These are phyloP conservation scores for Plasmodium relictum DNA, from an alignment of 169 alveolate genomes.

Conservation along the genomic window DNA sequence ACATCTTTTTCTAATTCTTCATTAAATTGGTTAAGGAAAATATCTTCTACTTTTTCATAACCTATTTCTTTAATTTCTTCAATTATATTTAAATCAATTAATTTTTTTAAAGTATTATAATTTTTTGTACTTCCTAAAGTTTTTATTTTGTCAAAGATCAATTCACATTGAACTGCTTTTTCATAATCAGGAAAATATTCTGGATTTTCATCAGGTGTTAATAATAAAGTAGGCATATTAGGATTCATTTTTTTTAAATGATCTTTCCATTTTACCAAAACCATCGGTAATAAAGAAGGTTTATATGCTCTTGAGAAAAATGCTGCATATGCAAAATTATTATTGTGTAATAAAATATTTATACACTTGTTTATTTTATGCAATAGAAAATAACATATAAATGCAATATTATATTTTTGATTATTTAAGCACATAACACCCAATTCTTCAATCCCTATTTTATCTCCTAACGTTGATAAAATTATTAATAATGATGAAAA, in stretches of 20 bases:
- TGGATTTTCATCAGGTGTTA: conserved; percentile 71
- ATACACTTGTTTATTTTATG: conserved; percentile 83
- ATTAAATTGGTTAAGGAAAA: conserved; percentile 65
- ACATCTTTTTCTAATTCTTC: conserved; percentile 68
- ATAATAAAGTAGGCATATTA: conserved; percentile 16
- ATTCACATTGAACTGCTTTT: conserved; percentile 66
- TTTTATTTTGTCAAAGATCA: conserved; percentile 50
- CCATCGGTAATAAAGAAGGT: conserved; percentile 79
- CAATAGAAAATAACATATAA: conserved; percentile 82
- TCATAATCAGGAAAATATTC: conserved; percentile 75
- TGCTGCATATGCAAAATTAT: conserved; percentile 83
- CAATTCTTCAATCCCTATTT: conserved; percentile 57
- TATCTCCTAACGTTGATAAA: conserved; percentile 81
- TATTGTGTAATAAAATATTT: conserved; percentile 74
- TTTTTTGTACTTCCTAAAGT: conserved; percentile 60
- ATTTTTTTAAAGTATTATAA: conserved; percentile 62
- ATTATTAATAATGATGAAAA: conserved; percentile 81
- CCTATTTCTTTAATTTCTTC: conserved; percentile 77
- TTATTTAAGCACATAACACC: conserved; percentile 79
- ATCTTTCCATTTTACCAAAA: conserved; percentile 80
- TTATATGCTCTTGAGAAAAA: conserved; percentile 82
- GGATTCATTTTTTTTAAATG: conserved; percentile 49
- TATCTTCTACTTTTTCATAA: conserved; percentile 60
- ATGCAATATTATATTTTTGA: conserved; percentile 80
- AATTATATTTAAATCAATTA: conserved; percentile 65